A percentile compares a stretch with the other conserved stretches of the same genome.
phyloP scores from a whole-genome alignment of 225 moss, liverwort and hornwort genomes.

The Physcomitrium patens region DNA sequence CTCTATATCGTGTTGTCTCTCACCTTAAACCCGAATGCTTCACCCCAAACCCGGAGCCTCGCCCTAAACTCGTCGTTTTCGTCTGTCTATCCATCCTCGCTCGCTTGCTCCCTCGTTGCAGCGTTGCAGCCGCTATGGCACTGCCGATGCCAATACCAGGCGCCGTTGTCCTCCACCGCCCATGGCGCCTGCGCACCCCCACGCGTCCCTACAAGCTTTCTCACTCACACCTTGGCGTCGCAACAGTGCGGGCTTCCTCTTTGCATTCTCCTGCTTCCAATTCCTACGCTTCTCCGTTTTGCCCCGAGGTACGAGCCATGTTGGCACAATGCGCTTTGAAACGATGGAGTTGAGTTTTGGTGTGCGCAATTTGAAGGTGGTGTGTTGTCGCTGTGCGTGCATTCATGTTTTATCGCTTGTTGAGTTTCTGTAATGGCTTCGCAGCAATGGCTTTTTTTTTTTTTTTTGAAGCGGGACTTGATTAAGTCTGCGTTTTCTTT shows the following conservation, averaged over 20 bases:
- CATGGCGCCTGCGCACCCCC: conserved; percentile 3
- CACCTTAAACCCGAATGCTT: too few species aligned
- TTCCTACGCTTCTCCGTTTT: conserved; percentile 49
- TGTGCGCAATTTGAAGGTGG: neutral
- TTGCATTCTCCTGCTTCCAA: conserved; percentile 26
- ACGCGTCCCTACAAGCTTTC: neutral
- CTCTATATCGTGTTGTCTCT: too few species aligned
- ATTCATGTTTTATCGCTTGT: neutral
- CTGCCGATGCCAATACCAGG: conserved; percentile 23
- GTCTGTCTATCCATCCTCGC: too few species aligned
- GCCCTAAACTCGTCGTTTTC: too few species aligned
- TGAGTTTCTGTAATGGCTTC: neutral
- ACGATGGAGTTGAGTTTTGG: neutral
- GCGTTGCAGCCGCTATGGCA: conserved; percentile 40
- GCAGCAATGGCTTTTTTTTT: neutral
- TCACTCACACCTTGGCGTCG: neutral
- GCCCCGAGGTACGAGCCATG: conserved; percentile 46
- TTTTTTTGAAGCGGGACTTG: neutral
- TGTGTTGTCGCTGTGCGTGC: neutral
- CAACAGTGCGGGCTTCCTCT: conserved; percentile 29
- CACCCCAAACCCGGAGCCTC: too few species aligned
- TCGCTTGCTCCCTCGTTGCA: conserved; percentile 10
- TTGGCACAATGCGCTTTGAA: conserved; percentile 22
- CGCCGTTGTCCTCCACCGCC: conserved; percentile 3
- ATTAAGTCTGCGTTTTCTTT: conserved; percentile 3